Conservation (phyloP, 768 basidiomycete species). For the Coprinopsis strossmayeri region DNA sequence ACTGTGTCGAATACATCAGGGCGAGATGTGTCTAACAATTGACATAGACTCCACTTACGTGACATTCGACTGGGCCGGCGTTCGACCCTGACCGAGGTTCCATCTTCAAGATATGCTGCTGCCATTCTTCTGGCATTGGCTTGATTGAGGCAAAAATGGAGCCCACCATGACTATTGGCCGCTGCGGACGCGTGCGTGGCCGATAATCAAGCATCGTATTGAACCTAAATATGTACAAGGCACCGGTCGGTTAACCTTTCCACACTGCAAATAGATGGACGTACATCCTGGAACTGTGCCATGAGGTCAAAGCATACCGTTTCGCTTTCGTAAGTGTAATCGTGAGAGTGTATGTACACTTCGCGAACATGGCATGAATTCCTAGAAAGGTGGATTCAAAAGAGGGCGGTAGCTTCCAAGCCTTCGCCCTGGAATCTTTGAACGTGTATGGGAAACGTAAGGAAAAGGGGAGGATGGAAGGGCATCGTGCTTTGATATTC, state of each 20-base stretch:
- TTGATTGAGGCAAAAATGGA: slow-evolving; percentile 46
- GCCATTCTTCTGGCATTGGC: slow-evolving; percentile 52
- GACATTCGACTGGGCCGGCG: slow-evolving; percentile 39
- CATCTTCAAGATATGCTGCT: slow-evolving; percentile 37
- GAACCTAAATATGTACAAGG: slow-evolving; percentile 24
- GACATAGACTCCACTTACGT: slow-evolving; percentile 32
- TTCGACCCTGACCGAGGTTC: slow-evolving; percentile 23
- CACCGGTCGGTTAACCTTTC: no score
- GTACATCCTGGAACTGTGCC: slow-evolving; percentile 32
- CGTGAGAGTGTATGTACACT: slow-evolving; percentile 27
- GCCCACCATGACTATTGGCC: slow-evolving; percentile 34
- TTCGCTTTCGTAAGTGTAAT: slow-evolving; percentile 26
- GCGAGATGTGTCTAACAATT: not conserved
- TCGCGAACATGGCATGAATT: slow-evolving; percentile 26
- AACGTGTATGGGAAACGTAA: slow-evolving; percentile 29
- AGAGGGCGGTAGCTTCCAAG: slow-evolving; percentile 30
- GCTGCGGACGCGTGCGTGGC: slow-evolving; percentile 41
- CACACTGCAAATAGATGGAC: slow-evolving; percentile 3
- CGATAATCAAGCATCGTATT: slow-evolving; percentile 33
- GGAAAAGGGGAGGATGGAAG: slow-evolving; percentile 31
- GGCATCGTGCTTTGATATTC: slow-evolving; percentile 20
- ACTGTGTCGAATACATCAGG: slow-evolving; percentile 5
- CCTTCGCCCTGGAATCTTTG: slow-evolving; percentile 18
- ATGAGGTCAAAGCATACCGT: slow-evolving; percentile 24
- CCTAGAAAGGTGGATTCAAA: slow-evolving; percentile 29